A percentile compares a stretch with the other conserved stretches of the same genome.
Evolutionary conservation across 139 green algal species (phyloP).

Genomic region (Mesostigma viride): DNA sequence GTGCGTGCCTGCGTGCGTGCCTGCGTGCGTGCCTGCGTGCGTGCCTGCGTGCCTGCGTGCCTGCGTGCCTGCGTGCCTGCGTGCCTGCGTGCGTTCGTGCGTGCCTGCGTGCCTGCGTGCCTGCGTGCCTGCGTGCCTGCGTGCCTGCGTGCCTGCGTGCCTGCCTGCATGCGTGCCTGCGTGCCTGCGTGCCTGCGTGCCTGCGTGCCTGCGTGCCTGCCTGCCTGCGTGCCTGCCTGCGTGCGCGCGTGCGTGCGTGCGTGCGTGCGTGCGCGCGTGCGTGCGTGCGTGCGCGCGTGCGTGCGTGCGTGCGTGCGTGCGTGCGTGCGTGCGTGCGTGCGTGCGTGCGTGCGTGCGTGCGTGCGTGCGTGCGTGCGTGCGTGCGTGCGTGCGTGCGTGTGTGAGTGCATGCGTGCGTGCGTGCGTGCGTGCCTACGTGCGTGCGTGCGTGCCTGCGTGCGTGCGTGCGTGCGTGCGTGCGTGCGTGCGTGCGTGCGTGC

Average conservation of each 20-base stretch:
- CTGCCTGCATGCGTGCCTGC: constrained; percentile 16
- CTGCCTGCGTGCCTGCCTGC: constrained; percentile 9
- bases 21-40: not conserved
- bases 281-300: not conserved
- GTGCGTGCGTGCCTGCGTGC: constrained; percentile 6
- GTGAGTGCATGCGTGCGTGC: no score
- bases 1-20: no score
- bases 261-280: not conserved
- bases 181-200: constrained; percentile 13
- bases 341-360: not conserved
- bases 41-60: not conserved
- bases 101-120: constrained; percentile 13
- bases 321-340: not conserved
- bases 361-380: not conserved
- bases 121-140: constrained; percentile 15
- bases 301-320: not conserved
- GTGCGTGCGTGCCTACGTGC: no score
- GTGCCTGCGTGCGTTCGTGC: constrained; percentile 7
- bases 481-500: not conserved
- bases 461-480: not conserved
- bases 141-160: constrained; percentile 18
- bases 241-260: not conserved
- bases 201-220: constrained; percentile 16
- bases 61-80: not conserved
- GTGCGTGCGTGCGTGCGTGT: no score